phyloP scores from a whole-genome alignment of 495 filamentous ascomycete genomes.

The Tuber microsphaerosporum region DNA sequence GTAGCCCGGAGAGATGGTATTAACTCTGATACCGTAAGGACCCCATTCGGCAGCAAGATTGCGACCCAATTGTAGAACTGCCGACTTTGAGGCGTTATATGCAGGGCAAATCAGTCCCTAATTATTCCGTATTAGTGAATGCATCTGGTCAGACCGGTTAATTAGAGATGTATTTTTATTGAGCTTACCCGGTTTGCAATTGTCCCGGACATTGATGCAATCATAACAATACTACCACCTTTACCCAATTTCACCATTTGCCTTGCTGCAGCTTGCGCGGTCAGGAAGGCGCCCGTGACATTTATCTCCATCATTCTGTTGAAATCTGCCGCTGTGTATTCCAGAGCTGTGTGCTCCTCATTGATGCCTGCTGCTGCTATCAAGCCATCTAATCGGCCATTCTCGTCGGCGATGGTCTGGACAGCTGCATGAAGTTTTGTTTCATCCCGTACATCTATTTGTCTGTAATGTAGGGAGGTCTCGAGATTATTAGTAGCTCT shows the following conservation, averaged over 20 bases:
- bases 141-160: background rate
- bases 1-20: constrained; percentile 91
- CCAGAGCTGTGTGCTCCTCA: constrained; percentile 61
- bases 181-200: constrained; percentile 59
- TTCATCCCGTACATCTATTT: constrained; percentile 59
- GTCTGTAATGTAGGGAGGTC: constrained; percentile 55
- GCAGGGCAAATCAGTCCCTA: constrained; percentile 67
- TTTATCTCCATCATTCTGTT: constrained; percentile 68
- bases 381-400: constrained; percentile 60
- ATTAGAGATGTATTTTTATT: background rate
- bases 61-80: constrained; percentile 72
- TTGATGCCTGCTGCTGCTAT: constrained; percentile 72
- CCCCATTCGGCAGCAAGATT: constrained; percentile 91
- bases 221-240: constrained; percentile 53
- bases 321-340: constrained; percentile 61
- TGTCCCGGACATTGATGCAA: constrained; percentile 73
- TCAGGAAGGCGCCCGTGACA: constrained; percentile 71
- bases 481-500: constrained; percentile 49
- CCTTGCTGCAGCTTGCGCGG: constrained; percentile 61
- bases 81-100: constrained; percentile 88
- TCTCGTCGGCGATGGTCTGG: constrained; percentile 49
- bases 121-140: background rate
- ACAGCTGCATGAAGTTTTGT: constrained; percentile 51
- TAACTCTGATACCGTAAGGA: constrained; percentile 77
- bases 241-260: constrained; percentile 60